These are phyloP conservation scores for Debaryomyces nepalensis DNA, from an alignment of 1,139 yeast species.

Conservation along the genomic window DNA sequence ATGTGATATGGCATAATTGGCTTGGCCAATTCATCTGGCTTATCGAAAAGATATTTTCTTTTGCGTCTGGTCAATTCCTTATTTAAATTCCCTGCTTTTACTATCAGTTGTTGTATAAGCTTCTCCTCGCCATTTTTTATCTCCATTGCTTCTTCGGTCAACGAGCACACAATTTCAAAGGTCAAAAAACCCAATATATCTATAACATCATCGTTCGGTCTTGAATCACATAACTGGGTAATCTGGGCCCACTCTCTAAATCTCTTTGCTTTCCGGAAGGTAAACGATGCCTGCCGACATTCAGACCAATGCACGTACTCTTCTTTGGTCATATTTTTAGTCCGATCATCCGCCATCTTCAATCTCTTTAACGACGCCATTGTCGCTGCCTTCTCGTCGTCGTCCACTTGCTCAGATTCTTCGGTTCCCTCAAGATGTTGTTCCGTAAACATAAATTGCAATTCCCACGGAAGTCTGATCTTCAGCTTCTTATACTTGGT, in stretches of 20 bases:
- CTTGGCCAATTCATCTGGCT: conserved; percentile 84
- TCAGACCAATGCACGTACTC: conserved; percentile 99
- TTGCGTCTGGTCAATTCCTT: conserved; percentile 36
- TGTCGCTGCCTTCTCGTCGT: conserved; percentile 87
- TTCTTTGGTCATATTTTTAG: conserved; percentile 91
- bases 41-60: conserved; percentile 78
- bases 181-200: conserved; percentile 95
- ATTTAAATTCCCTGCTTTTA: conserved; percentile 27
- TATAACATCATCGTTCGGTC: conserved; percentile 95
- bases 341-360: conserved; percentile 92
- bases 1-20: conserved; percentile 86
- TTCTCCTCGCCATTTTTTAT: conserved; percentile 73
- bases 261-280: conserved; percentile 88
- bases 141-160: conserved; percentile 89
- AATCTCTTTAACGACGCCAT: conserved; percentile 84
- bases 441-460: conserved; percentile 90
- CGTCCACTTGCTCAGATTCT: conserved; percentile 80
- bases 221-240: conserved; percentile 78
- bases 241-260: conserved; percentile 97
- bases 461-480: conserved; percentile 92
- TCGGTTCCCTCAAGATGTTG: conserved; percentile 86
- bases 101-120: conserved; percentile 34
- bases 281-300: conserved; percentile 96
- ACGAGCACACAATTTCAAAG: conserved; percentile 92
- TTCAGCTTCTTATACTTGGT: conserved; percentile 73